Conservation (phyloP, 2,329 filamentous ascomycete genomes). For the Aphanoascus verrucosus region DNA sequence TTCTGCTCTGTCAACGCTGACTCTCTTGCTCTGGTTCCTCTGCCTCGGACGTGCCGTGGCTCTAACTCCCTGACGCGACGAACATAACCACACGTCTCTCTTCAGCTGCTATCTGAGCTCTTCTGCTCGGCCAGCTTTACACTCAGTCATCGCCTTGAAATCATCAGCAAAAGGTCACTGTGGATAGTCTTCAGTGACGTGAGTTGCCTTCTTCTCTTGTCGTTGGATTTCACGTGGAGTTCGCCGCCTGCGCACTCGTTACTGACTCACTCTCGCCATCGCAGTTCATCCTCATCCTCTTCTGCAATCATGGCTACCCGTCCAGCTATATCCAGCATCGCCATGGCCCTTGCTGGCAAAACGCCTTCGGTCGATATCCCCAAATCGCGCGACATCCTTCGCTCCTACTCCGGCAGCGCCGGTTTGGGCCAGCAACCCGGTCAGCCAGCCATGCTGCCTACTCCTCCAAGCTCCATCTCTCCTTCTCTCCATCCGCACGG, state of each 20-base stretch:
- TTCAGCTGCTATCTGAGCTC: slow-evolving; percentile 4
- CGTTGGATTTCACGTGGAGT: background rate
- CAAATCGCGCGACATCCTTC: slow-evolving; percentile 31
- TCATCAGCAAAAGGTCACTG: background rate
- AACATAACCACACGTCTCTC: background rate
- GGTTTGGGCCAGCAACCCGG: slow-evolving; percentile 19
- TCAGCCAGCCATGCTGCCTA: slow-evolving; percentile 52
- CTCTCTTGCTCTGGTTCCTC: background rate
- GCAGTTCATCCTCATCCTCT: slow-evolving; percentile 10
- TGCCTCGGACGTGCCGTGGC: background rate
- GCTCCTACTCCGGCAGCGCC: slow-evolving; percentile 29
- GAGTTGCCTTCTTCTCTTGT: slow-evolving; percentile 1
- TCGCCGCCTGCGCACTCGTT: background rate
- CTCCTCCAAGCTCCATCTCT: slow-evolving; percentile 91
- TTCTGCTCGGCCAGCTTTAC: background rate
- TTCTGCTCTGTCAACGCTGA: background rate
- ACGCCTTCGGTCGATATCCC: slow-evolving; percentile 42
- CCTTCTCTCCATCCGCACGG: slow-evolving; percentile 74
- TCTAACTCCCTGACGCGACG: background rate
- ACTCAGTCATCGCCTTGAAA: background rate
- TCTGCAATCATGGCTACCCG: slow-evolving; percentile 36
- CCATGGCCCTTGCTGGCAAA: slow-evolving; percentile 42
- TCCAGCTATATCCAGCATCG: slow-evolving; percentile 36
- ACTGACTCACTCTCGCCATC: slow-evolving; percentile 5
- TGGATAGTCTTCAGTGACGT: slow-evolving; percentile 17